These are phyloP conservation scores for Trichocomaceae sp. DNA, from an alignment of 2,329 filamentous ascomycete genomes.

Conservation along the genomic window DNA sequence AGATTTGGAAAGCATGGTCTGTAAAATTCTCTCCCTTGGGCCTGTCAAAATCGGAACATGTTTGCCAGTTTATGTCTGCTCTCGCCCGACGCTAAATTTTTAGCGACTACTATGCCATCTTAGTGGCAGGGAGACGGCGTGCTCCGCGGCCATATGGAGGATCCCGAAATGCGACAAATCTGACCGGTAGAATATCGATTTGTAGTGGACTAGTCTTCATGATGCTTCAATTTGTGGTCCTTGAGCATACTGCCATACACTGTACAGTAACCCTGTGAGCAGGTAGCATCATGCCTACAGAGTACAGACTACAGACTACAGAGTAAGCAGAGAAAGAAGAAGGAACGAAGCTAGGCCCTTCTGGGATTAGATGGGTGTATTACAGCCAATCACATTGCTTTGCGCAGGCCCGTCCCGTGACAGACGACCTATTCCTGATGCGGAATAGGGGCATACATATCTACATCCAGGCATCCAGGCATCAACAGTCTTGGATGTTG, in stretches of 20 bases:
- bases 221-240: too few relatives aligned
- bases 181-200: too few relatives aligned
- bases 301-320: too few relatives aligned
- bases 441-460: background rate
- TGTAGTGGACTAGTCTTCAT: too few relatives aligned
- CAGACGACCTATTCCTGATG: background rate
- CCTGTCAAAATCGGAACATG: background rate
- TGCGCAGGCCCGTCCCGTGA: background rate
- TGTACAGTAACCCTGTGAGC: too few relatives aligned
- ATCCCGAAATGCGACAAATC: too few relatives aligned
- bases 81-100: background rate
- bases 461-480: too few relatives aligned
- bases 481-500: too few relatives aligned
- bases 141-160: too few relatives aligned
- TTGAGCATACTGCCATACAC: too few relatives aligned
- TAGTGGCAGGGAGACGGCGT: background rate
- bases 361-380: background rate
- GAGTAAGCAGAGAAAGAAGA: background rate
- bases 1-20: background rate
- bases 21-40: background rate
- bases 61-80: background rate
- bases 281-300: too few relatives aligned
- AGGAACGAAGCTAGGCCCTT: background rate
- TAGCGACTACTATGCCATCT: background rate
- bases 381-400: background rate